Percentiles rank a stretch among this genome's conserved stretches.
phyloP scores from a whole-genome alignment of 352 stramenopile species.

The Lagenidium giganteum region DNA sequence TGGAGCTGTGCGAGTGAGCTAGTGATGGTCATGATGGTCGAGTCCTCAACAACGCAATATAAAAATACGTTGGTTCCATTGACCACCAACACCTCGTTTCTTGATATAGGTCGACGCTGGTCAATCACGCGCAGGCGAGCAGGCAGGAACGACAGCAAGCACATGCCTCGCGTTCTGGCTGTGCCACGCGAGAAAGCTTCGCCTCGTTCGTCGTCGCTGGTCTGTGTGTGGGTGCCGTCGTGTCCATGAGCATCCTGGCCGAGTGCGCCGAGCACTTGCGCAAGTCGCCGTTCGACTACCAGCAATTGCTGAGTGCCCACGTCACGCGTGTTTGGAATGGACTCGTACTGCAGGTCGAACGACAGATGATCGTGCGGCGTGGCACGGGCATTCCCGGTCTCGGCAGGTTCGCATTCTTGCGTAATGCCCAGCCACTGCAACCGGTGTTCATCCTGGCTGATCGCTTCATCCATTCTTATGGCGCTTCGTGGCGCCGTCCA shows the following conservation, averaged over 20 bases:
- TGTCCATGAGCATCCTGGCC: constrained; percentile 26
- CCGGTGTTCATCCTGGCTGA: constrained; percentile 52
- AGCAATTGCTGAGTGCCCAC: constrained; percentile 40
- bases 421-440: constrained; percentile 17
- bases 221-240: too few species aligned
- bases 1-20: constrained; percentile 1
- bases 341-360: constrained; percentile 25
- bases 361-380: constrained; percentile 28
- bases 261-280: constrained; percentile 49
- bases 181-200: too few species aligned
- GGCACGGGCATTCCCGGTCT: constrained; percentile 37
- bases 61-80: too few species aligned
- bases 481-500: constrained; percentile 31
- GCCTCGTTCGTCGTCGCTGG: too few species aligned
- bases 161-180: too few species aligned
- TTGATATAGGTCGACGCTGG: too few species aligned
- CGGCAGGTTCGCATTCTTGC: constrained; percentile 59
- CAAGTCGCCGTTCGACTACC: constrained; percentile 48
- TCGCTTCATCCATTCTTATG: constrained; percentile 35
- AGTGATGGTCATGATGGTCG: too few species aligned
- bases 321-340: constrained; percentile 43
- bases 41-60: too few species aligned
- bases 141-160: too few species aligned
- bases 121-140: too few species aligned
- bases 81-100: too few species aligned